Conservation (phyloP, 2,329 filamentous ascomycete genomes). For the Hypoxylon sp. region DNA sequence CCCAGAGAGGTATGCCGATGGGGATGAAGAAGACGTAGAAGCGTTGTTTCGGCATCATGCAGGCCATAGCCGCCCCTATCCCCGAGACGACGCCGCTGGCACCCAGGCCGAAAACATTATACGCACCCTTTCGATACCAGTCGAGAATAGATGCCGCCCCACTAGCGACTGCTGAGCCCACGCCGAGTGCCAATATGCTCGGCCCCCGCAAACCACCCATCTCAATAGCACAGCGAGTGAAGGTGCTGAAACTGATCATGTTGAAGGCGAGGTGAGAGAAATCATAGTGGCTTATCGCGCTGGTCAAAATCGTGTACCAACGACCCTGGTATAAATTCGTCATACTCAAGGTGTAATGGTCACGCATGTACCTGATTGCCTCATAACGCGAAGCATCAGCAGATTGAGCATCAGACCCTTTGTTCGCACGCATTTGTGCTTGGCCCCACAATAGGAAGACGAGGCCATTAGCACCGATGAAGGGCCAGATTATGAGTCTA, state of each 20-base stretch:
- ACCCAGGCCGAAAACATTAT: slow-evolving; percentile 30
- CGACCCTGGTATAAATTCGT: slow-evolving; percentile 43
- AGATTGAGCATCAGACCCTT: not conserved
- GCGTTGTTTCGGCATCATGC: not conserved
- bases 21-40: not conserved
- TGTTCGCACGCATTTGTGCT: not conserved
- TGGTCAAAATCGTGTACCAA: slow-evolving; percentile 44
- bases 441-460: not conserved
- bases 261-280: slow-evolving; percentile 42
- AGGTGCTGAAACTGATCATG: slow-evolving; percentile 42
- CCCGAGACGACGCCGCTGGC: slow-evolving; percentile 36
- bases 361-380: not conserved
- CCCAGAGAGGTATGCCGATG: not conserved
- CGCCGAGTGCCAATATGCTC: slow-evolving; percentile 29
- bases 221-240: slow-evolving; percentile 25
- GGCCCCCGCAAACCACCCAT: slow-evolving; percentile 31
- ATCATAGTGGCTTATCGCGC: slow-evolving; percentile 42
- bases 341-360: slow-evolving; percentile 21
- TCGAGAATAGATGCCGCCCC: slow-evolving; percentile 36
- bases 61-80: not conserved
- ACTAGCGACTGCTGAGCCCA: slow-evolving; percentile 42
- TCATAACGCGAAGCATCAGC: not conserved
- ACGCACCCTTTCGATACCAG: slow-evolving; percentile 9
- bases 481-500: not conserved
- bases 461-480: not conserved